phyloP scores from a whole-genome alignment of 148 eudicot species.

The Rhododendron williamsianum region DNA sequence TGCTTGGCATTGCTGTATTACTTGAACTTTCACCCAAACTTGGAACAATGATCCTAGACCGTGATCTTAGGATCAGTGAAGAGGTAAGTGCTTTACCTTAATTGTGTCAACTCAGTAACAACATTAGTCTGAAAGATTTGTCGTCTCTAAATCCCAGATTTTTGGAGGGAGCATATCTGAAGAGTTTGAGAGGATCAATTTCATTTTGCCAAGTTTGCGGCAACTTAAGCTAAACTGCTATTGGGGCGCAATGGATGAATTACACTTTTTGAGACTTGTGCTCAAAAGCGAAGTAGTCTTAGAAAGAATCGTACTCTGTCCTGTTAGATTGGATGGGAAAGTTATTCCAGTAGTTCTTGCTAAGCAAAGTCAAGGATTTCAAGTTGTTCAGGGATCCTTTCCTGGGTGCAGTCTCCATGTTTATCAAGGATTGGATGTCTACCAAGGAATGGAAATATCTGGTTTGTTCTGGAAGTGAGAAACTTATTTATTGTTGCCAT shows the following conservation, averaged over 20 bases:
- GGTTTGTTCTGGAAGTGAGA: neutral
- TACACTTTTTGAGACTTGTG: neutral
- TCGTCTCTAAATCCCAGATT: neutral
- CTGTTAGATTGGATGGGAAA: neutral
- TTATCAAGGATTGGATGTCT: neutral
- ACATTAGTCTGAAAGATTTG: neutral
- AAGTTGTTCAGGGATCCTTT: slow-evolving; percentile 1
- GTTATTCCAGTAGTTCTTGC: neutral
- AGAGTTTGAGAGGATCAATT: neutral
- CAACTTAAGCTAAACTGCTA: neutral
- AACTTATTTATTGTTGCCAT: neutral
- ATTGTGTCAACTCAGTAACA: neutral
- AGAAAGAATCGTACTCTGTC: neutral
- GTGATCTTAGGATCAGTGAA: neutral
- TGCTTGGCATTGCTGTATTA: neutral
- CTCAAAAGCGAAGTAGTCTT: neutral
- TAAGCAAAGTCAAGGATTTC: neutral
- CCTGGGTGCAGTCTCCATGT: neutral
- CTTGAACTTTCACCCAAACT: neutral
- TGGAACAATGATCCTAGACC: neutral
- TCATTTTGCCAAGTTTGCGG: neutral
- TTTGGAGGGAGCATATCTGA: neutral
- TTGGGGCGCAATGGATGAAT: neutral
- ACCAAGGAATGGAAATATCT: neutral
- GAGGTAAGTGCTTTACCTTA: neutral